Evolutionary conservation across 2,329 filamentous ascomycete species (phyloP).

Genomic region (Anthostomella pinea): DNA sequence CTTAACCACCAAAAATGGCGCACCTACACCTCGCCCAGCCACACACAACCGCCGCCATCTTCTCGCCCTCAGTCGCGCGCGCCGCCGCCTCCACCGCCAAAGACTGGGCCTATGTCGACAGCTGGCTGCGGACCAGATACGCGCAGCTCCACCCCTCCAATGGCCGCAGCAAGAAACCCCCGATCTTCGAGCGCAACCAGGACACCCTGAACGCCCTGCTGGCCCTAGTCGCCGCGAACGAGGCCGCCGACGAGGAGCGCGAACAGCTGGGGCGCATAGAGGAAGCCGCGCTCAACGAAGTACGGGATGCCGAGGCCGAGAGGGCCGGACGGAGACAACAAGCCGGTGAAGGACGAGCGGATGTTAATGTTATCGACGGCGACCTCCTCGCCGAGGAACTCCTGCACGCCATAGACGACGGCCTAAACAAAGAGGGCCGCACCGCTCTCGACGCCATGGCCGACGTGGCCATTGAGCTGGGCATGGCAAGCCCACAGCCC

Average conservation of each 20-base stretch:
- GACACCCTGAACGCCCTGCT: conserved; percentile 77
- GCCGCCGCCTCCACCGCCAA: conserved; percentile 79
- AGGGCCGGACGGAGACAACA: conserved; percentile 3
- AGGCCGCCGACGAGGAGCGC: conserved; percentile 71
- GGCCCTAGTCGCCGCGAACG: conserved; percentile 71
- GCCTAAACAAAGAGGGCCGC: conserved; percentile 53
- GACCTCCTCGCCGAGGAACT: conserved; percentile 38
- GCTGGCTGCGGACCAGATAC: conserved; percentile 72
- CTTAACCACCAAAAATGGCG: conserved; percentile 26
- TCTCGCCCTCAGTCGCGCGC: conserved; percentile 66
- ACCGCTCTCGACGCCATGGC: conserved; percentile 58
- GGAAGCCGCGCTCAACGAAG: conserved; percentile 53
- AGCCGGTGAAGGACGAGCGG: conserved; percentile 10
- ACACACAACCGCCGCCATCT: conserved; percentile 49
- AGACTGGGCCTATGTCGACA: conserved; percentile 86
- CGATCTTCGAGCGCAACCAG: conserved; percentile 80
- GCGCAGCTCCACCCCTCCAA: conserved; percentile 1
- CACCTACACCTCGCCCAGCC: conserved; percentile 24
- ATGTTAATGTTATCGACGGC: conserved; percentile 14
- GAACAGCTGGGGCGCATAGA: conserved; percentile 58
- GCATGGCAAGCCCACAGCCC: conserved; percentile 42
- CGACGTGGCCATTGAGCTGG: conserved; percentile 47
- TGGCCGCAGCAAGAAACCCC: conserved; percentile 58
- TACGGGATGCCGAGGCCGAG: conserved; percentile 37
- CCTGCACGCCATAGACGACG: conserved; percentile 51